These are phyloP conservation scores for Rutstroemia sp. DNA, from an alignment of 2,329 filamentous ascomycete genomes.

Conservation along the genomic window DNA sequence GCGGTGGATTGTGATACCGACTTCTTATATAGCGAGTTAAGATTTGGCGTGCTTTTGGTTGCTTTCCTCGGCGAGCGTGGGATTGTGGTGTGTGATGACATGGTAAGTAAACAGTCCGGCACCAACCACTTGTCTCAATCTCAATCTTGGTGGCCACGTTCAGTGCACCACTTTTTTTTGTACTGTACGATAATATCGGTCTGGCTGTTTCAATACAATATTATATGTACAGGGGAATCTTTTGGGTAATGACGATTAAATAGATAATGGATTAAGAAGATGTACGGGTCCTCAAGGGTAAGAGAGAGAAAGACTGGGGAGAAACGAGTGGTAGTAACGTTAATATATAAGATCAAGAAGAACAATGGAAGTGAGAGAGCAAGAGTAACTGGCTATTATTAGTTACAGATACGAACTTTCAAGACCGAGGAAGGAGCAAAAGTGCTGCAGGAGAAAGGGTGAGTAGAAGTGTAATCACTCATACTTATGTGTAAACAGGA, in stretches of 20 bases:
- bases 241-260: too few relatives aligned
- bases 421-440: neutral
- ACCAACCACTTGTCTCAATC: too few relatives aligned
- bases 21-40: constrained; percentile 34
- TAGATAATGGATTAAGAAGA: too few relatives aligned
- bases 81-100: too few relatives aligned
- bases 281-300: too few relatives aligned
- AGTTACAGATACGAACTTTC: too few relatives aligned
- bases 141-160: too few relatives aligned
- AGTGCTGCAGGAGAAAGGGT: neutral
- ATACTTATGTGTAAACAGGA: neutral
- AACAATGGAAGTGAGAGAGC: neutral
- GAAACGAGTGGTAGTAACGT: neutral
- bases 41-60: too few relatives aligned
- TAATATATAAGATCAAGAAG: neutral
- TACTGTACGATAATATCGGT: too few relatives aligned
- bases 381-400: neutral
- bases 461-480: neutral
- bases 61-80: too few relatives aligned
- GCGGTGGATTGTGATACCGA: constrained; percentile 9
- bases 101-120: neutral
- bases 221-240: too few relatives aligned
- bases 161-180: neutral
- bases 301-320: neutral
- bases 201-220: too few relatives aligned